Evolutionary conservation across 371 early-diverging fungal species (phyloP), one percentile per base, ranked within the genome.

Genomic region (Mortierella sp.): DNA sequence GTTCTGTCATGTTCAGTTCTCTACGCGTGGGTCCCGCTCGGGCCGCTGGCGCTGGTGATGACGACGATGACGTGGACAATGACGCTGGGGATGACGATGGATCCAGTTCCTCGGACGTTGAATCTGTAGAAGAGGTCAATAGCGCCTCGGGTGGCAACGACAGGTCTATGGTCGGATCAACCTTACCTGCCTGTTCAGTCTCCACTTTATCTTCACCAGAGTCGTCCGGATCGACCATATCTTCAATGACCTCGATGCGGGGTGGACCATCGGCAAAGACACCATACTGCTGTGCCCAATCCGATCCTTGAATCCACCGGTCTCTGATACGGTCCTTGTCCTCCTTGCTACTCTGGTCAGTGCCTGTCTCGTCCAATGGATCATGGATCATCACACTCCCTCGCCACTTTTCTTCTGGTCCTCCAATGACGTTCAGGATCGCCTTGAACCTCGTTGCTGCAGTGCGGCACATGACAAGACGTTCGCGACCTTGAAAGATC

Each of bases 361-460:
- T 34, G 4, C 34, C 34, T 34, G 4, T 49, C 0, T 43, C 49
- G 19, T 62, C 51, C 37, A 44, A 50, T 14, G 67, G 67, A 27
- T 73, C 74, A 29, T 67, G 67, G 28, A 73, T 63, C 56, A 73
- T 48, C 7, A 63, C 60, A 3, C 48, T 22, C 12, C 74, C 74
- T 17, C 74, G 54, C 74, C 74, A 73, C n/a, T 73, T 47, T 28
- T 73, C 74, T 37, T 73, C 74, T 3, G 74, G 43, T 31, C 74
- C 74, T 2, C 74, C 74, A 56, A 73, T 73, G 28, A 67, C 52
- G 9, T 25, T 51, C 22, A 73, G 37, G 54, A 73, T 73, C 4
- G 58, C 34, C 24, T 51, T 57, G 48, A 73, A 73, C 4, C 74
- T 54, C 1, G 67, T 66, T 16, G 57, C 74, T 0, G 67, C 67